phyloP scores from a whole-genome alignment of 208 protist species.

The Naegleria lovaniensis region DNA sequence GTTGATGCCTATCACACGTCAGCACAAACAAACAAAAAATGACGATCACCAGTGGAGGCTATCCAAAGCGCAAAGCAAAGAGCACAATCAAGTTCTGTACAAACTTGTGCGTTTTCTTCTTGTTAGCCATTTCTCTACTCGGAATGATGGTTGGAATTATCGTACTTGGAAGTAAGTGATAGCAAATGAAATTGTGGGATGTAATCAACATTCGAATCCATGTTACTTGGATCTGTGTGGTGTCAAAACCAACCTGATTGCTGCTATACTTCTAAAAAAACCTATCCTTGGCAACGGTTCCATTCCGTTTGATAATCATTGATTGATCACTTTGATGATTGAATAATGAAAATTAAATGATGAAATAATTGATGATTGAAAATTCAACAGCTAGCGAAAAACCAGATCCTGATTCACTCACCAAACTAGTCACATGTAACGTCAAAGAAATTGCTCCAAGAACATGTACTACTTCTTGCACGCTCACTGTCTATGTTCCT shows the following conservation, averaged over 20 bases:
- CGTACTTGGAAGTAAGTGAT: not conserved
- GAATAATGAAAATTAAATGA: too few relatives aligned
- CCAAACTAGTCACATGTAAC: not conserved
- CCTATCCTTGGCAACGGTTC: too few relatives aligned
- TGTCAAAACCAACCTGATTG: too few relatives aligned
- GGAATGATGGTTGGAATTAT: not conserved
- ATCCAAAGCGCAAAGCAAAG: not conserved
- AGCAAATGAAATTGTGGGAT: not conserved
- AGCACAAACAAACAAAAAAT: not conserved
- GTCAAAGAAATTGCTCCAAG: not conserved
- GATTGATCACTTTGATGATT: too few relatives aligned
- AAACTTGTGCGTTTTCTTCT: not conserved
- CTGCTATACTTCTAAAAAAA: too few relatives aligned
- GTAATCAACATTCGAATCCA: too few relatives aligned
- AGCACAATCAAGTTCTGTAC: not conserved
- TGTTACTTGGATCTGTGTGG: too few relatives aligned
- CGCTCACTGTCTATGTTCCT: not conserved
- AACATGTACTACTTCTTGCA: not conserved
- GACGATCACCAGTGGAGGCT: not conserved
- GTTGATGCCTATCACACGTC: not conserved
- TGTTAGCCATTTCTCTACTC: not conserved
- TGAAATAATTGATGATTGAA: not conserved
- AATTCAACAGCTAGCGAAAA: not conserved
- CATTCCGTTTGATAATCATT: too few relatives aligned
- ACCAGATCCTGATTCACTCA: not conserved